Percentiles rank a stretch among this genome's conserved stretches.
These are phyloP conservation scores for Xylaria bambusicola DNA, from an alignment of 495 filamentous ascomycete genomes.

Conservation along the genomic window DNA sequence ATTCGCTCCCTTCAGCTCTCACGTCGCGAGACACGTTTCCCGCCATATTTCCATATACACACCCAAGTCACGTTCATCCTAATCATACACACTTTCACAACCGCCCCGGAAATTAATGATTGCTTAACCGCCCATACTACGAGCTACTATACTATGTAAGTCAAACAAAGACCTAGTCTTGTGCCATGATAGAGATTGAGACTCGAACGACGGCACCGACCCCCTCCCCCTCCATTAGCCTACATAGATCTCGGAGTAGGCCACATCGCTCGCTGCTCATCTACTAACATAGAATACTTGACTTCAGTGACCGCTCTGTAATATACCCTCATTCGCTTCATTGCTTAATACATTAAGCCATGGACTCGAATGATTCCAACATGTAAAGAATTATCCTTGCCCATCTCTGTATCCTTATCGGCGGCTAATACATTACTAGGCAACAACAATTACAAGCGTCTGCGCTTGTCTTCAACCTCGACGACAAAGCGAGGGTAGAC, in stretches of 20 bases:
- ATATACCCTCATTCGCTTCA: constrained; percentile 34
- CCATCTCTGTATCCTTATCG: neutral
- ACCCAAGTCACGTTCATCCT: constrained; percentile 18
- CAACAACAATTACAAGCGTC: constrained; percentile 46
- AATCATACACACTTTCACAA: constrained; percentile 6
- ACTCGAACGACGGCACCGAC: constrained; percentile 26
- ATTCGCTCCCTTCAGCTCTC: constrained; percentile 31
- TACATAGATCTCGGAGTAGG: constrained; percentile 19
- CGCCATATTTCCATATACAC: constrained; percentile 17
- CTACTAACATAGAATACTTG: constrained; percentile 20
- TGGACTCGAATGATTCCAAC: constrained; percentile 45
- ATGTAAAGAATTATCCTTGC: constrained; percentile 40
- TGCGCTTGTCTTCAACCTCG: constrained; percentile 43
- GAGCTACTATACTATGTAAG: constrained; percentile 42
- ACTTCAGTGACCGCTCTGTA: constrained; percentile 33
- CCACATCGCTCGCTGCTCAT: constrained; percentile 17
- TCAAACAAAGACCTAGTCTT: constrained; percentile 30
- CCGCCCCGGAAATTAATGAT: constrained; percentile 24
- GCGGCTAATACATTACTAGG: constrained; percentile 38
- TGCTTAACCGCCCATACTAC: constrained; percentile 29
- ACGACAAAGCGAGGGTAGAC: constrained; percentile 42
- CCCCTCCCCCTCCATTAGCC: constrained; percentile 26
- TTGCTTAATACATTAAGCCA: constrained; percentile 31
- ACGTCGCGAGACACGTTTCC: constrained; percentile 18
- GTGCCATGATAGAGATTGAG: constrained; percentile 31